These are phyloP conservation scores for Lichtheimia hyalospora DNA, from an alignment of 371 early-diverging fungal genomes.

Conservation along the genomic window DNA sequence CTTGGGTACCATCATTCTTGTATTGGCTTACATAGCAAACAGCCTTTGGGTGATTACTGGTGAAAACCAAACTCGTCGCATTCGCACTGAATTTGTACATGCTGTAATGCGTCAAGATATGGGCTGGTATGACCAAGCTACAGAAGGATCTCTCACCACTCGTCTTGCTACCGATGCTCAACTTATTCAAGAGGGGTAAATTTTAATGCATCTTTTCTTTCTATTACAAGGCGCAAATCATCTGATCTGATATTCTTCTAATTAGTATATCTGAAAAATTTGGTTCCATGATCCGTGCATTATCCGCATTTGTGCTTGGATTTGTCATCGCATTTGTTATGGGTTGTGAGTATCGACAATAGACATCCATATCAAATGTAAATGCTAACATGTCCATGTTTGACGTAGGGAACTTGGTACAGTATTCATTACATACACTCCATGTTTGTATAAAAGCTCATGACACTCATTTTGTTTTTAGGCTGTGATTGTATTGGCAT, in stretches of 20 bases:
- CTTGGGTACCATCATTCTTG: slow-evolving; percentile 20
- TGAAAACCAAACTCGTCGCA: slow-evolving; percentile 27
- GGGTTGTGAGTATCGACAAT: too few relatives aligned
- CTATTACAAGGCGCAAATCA: too few relatives aligned
- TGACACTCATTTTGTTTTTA: slow-evolving; percentile 60
- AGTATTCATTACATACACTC: slow-evolving; percentile 59
- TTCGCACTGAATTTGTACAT: slow-evolving; percentile 63
- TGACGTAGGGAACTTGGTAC: slow-evolving; percentile 75
- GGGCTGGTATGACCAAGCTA: slow-evolving; percentile 79
- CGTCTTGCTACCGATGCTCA: slow-evolving; percentile 69
- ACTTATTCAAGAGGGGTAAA: slow-evolving; percentile 64
- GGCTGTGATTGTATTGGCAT: slow-evolving; percentile 71
- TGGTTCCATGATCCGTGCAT: slow-evolving; percentile 58
- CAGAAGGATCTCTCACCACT: slow-evolving; percentile 62
- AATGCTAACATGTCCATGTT: too few relatives aligned
- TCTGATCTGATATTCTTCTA: too few relatives aligned
- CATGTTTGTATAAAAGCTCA: slow-evolving; percentile 29
- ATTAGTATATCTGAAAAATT: slow-evolving; percentile 79
- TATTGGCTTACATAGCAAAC: slow-evolving; percentile 17
- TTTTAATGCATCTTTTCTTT: too few relatives aligned
- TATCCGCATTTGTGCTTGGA: slow-evolving; percentile 72
- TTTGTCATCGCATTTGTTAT: slow-evolving; percentile 75
- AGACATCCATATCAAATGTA: too few relatives aligned
- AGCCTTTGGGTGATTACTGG: slow-evolving; percentile 22
- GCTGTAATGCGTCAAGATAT: slow-evolving; percentile 81